A percentile compares a stretch with the other conserved stretches of the same genome.
Conservation (phyloP, 805 yeast genomes). For the Metschnikowia kofuensis region DNA sequence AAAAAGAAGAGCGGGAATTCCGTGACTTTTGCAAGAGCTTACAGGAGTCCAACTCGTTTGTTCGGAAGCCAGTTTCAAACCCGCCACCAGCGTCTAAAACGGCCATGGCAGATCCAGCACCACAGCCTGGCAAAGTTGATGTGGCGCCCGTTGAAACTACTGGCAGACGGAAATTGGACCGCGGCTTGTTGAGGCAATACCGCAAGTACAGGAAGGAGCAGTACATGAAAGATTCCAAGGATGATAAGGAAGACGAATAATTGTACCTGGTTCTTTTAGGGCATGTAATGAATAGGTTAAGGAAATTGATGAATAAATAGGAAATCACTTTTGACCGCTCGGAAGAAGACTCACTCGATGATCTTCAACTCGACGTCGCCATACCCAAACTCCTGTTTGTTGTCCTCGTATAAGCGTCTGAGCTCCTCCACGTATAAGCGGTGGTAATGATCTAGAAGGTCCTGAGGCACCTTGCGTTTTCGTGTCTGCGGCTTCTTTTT, state of each 20-base stretch:
- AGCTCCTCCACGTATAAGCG: slow-evolving; percentile 63
- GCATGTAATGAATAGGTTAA: slow-evolving; percentile 1
- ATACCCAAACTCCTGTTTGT: slow-evolving; percentile 55
- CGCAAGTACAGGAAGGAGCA: slow-evolving; percentile 17
- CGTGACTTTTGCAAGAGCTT: slow-evolving; percentile 23
- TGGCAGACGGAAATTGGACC: slow-evolving; percentile 33
- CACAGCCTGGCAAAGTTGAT: background rate
- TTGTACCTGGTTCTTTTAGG: background rate
- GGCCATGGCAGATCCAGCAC: background rate
- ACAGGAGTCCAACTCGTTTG: slow-evolving; percentile 25
- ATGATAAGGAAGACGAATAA: slow-evolving; percentile 14
- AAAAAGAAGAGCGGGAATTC: slow-evolving; percentile 20
- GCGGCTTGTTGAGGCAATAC: slow-evolving; percentile 33
- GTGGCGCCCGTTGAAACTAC: slow-evolving; percentile 14
- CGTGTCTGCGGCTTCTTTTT: slow-evolving; percentile 16
- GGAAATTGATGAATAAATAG: background rate
- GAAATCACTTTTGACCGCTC: background rate
- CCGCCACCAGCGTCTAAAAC: background rate
- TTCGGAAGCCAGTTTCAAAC: slow-evolving; percentile 15
- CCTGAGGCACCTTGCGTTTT: slow-evolving; percentile 35
- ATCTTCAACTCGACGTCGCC: slow-evolving; percentile 48
- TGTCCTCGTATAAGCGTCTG: slow-evolving; percentile 58
- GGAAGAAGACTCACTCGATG: slow-evolving; percentile 31
- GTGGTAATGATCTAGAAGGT: slow-evolving; percentile 66
- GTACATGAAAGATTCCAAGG: slow-evolving; percentile 5